Evolutionary conservation across 2,329 filamentous ascomycete genomes (phyloP).

Genomic region (Verticillium albo-atrum): DNA sequence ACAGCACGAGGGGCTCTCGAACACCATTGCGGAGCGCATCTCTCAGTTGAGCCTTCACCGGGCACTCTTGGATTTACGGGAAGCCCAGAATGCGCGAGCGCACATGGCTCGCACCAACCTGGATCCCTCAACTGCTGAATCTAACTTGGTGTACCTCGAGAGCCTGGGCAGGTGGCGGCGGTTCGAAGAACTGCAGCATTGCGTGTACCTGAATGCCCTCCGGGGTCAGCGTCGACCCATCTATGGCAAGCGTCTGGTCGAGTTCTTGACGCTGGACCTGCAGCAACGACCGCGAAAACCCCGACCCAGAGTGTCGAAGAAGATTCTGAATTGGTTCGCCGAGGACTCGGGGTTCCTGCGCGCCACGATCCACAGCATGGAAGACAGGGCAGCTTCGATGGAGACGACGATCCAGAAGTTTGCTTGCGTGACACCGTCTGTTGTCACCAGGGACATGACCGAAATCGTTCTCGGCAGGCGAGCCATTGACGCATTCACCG

Average conservation of each 20-base stretch:
- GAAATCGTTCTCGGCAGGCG: constrained; percentile 60
- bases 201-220: constrained; percentile 74
- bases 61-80: constrained; percentile 64
- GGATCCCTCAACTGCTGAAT: constrained; percentile 63
- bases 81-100: constrained; percentile 61
- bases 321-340: constrained; percentile 71
- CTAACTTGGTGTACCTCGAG: constrained; percentile 69
- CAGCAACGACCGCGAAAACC: constrained; percentile 55
- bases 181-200: constrained; percentile 76
- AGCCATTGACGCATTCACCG: constrained; percentile 53
- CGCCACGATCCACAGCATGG: constrained; percentile 68
- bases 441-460: constrained; percentile 74
- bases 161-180: constrained; percentile 63
- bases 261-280: constrained; percentile 63
- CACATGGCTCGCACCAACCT: constrained; percentile 50
- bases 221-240: constrained; percentile 76
- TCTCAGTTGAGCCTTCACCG: constrained; percentile 67
- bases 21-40: constrained; percentile 46
- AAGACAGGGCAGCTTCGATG: constrained; percentile 67
- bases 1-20: constrained; percentile 62
- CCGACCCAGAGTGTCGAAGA: constrained; percentile 54
- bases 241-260: constrained; percentile 76
- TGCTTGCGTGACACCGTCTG: constrained; percentile 85
- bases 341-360: constrained; percentile 61
- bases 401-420: constrained; percentile 80